Conservation (phyloP, 2,329 filamentous ascomycete species). For the Claviceps monticola region DNA sequence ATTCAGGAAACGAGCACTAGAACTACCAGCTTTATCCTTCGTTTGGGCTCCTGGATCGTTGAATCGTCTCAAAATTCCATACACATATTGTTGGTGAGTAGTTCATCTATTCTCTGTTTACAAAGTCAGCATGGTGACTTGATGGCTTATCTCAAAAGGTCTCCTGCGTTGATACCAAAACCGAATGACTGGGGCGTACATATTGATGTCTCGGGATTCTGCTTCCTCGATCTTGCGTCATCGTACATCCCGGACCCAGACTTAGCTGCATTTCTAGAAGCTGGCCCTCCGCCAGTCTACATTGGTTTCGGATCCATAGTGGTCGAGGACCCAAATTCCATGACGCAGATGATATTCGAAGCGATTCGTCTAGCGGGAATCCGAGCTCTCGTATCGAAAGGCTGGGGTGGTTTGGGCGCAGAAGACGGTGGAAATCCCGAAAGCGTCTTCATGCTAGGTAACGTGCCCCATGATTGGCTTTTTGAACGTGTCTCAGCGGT, state of each 20-base stretch:
- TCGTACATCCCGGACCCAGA: constrained; percentile 53
- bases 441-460: constrained; percentile 70
- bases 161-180: constrained; percentile 64
- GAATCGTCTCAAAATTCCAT: constrained; percentile 61
- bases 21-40: constrained; percentile 62
- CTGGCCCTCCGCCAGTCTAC: constrained; percentile 61
- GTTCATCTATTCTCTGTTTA: background rate
- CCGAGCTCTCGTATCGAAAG: constrained; percentile 73
- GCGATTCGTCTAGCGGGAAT: constrained; percentile 52
- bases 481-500: constrained; percentile 66
- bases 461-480: constrained; percentile 79
- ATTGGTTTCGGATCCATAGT: constrained; percentile 60
- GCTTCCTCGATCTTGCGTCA: constrained; percentile 54
- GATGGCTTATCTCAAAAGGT: constrained; percentile 24
- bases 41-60: constrained; percentile 75
- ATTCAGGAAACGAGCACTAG: constrained; percentile 62
- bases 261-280: constrained; percentile 50
- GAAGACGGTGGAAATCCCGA: constrained; percentile 58
- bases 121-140: constrained; percentile 1
- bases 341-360: constrained; percentile 60
- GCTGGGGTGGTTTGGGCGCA: constrained; percentile 74
- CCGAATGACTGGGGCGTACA: constrained; percentile 61
- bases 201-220: constrained; percentile 65
- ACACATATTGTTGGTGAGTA: constrained; percentile 72
- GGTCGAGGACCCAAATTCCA: constrained; percentile 57